Conservation (phyloP, 1,139 yeast genomes). For the Diutina sp. region DNA sequence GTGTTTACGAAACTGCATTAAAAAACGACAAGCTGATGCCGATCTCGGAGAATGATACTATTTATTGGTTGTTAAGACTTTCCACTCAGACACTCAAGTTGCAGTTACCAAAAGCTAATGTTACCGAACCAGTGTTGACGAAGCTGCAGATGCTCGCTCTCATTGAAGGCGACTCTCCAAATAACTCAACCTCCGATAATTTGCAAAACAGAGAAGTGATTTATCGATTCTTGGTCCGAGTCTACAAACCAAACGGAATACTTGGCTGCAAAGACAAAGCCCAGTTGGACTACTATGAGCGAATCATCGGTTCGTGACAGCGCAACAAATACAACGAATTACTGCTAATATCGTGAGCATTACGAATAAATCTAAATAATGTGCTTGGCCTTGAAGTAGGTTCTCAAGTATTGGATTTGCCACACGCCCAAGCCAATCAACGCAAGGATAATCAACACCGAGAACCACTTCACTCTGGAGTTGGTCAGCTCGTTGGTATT, state of each 20-base stretch:
- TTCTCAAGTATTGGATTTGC: constrained; percentile 86
- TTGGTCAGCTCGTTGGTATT: constrained; percentile 95
- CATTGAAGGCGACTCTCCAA: neutral
- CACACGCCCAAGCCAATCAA: constrained; percentile 75
- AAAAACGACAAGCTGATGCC: neutral
- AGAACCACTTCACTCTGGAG: constrained; percentile 75
- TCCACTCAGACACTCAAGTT: neutral
- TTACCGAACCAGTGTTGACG: neutral
- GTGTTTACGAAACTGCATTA: neutral
- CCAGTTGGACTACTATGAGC: neutral
- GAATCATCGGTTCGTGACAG: neutral
- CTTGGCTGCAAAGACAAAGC: neutral
- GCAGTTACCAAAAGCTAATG: neutral
- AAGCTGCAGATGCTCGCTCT: neutral
- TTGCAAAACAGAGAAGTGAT: neutral
- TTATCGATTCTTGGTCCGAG: neutral
- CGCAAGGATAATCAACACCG: constrained; percentile 51
- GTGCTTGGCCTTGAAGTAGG: constrained; percentile 89
- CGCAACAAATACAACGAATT: neutral
- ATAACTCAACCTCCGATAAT: too few species aligned
- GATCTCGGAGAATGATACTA: neutral
- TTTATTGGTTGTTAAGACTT: neutral
- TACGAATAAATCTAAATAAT: constrained; percentile 42
- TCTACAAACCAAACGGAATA: too few species aligned
- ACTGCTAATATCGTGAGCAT: neutral